Evolutionary conservation across 768 basidiomycete species (phyloP), one percentile per base, ranked within the genome.

Genomic region (Trametes coccinea): DNA sequence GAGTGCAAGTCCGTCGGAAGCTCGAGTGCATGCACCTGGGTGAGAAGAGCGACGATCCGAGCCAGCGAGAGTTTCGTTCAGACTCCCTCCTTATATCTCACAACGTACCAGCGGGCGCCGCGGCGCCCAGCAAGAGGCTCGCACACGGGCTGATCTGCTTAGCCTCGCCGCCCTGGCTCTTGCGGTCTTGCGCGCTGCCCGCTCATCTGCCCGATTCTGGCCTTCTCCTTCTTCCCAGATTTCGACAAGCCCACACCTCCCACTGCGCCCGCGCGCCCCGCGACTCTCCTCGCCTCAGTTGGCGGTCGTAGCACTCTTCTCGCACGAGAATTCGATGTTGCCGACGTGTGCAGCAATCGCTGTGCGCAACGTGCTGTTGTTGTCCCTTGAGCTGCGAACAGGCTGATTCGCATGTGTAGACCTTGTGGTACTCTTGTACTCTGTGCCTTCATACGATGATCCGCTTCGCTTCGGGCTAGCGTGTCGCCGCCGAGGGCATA

Each of bases 111-210:
- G 45, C n/a, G n/a, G n/a, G n/a, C 51, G 29, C 56, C 46, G 39
- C 48, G 34, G 37, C 50, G 44, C 56, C 37, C 46, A 53, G 53
- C 17, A 37, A 22, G 57, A 46, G 13, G 41, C 53, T 44, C 62
- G 40, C 61, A 33, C 53, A 3, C 43, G 57, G 62, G 33, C 9
- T 59, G 57, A 63, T 63, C 40, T 59, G 62, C 62, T 63, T 63
- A 63, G 62, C 62, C 57, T 63, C 62, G 53, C 62, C 62, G 62
- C 62, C 62, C 57, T 62, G 53, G 33, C 34, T 37, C 34, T 5
- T 37, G 34, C 34, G 34, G 34, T 46, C 57, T 22, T 56, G 62
- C 62, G 62, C 62, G 62, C 62, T 58, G 62, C 57, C 62, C 62
- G 62, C 62, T 49, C 62, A 63, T 63, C 57, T 63, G 62, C 53